Evolutionary conservation across 805 yeast species (phyloP).

Genomic region (Yarrowia divulgata): DNA sequence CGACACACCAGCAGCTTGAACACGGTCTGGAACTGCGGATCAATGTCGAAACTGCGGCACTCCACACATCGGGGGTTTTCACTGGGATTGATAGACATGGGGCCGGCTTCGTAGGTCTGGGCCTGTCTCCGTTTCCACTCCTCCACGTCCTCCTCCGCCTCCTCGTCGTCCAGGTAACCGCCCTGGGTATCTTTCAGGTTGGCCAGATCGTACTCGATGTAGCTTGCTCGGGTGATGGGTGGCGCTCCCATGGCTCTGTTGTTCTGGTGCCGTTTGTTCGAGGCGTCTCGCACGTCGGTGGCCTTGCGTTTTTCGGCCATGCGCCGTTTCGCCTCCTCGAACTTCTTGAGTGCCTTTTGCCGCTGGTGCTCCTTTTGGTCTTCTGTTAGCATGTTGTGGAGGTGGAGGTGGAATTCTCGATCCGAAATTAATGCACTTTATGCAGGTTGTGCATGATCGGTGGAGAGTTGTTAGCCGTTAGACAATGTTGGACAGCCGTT

Average conservation of each 20-base stretch:
- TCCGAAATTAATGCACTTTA: too few species aligned
- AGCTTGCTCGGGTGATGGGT: conserved; percentile 26
- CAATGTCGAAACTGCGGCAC: conserved; percentile 82
- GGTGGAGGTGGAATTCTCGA: background rate
- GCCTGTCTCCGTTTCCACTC: conserved; percentile 66
- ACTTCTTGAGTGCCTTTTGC: conserved; percentile 38
- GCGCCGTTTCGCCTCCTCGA: conserved; percentile 37
- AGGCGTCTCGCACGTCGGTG: conserved; percentile 28
- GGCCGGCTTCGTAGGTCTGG: conserved; percentile 49
- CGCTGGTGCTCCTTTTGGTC: conserved; percentile 40
- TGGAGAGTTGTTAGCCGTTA: background rate
- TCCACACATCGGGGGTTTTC: conserved; percentile 74
- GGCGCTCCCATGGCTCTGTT: conserved; percentile 22
- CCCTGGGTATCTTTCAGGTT: conserved; percentile 90
- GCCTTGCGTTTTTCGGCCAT: conserved; percentile 38
- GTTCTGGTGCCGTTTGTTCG: background rate
- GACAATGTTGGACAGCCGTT: too few species aligned
- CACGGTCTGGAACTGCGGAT: conserved; percentile 70
- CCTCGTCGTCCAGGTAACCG: conserved; percentile 69
- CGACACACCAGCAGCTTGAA: conserved; percentile 82
- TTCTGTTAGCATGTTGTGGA: conserved; percentile 12
- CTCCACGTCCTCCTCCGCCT: conserved; percentile 44
- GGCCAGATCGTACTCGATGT: conserved; percentile 64
- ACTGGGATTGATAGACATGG: conserved; percentile 30
- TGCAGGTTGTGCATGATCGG: conserved; percentile 18